Conservation (phyloP, 2,329 filamentous ascomycete species). For the Neofusicoccum kwambonambiense region DNA sequence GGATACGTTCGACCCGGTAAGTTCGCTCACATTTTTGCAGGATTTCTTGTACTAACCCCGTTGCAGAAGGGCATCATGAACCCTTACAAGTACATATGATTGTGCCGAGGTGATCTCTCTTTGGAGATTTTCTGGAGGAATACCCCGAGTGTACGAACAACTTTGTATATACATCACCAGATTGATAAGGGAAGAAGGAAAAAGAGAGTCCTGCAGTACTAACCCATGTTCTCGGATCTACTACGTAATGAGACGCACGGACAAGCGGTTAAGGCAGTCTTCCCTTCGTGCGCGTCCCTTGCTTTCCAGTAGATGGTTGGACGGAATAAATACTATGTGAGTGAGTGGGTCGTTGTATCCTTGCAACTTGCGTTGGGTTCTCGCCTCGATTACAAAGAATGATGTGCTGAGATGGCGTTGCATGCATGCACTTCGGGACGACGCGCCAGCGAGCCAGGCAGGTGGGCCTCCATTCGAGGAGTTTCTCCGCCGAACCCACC, state of each 20-base stretch:
- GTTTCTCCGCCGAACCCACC: not conserved
- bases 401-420: not conserved
- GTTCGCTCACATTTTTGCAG: conserved; percentile 31
- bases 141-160: not conserved
- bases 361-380: not conserved
- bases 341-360: not conserved
- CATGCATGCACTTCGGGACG: conserved; percentile 6
- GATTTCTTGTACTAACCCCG: conserved; percentile 21
- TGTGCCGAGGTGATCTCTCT: not conserved
- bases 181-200: not conserved
- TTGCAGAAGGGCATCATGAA: conserved; percentile 94
- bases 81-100: conserved; percentile 87
- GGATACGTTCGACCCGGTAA: conserved; percentile 87
- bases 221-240: not conserved
- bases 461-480: not conserved
- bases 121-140: not conserved
- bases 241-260: not conserved
- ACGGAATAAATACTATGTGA: not conserved
- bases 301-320: not conserved
- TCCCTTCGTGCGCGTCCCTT: not conserved
- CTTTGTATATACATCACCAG: too few species aligned
- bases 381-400: not conserved
- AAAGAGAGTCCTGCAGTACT: not conserved
- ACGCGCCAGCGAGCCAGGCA: not conserved
- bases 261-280: not conserved